Evolutionary conservation across 345 rosid genomes (phyloP).

Genomic region (Limnanthes douglasii): DNA sequence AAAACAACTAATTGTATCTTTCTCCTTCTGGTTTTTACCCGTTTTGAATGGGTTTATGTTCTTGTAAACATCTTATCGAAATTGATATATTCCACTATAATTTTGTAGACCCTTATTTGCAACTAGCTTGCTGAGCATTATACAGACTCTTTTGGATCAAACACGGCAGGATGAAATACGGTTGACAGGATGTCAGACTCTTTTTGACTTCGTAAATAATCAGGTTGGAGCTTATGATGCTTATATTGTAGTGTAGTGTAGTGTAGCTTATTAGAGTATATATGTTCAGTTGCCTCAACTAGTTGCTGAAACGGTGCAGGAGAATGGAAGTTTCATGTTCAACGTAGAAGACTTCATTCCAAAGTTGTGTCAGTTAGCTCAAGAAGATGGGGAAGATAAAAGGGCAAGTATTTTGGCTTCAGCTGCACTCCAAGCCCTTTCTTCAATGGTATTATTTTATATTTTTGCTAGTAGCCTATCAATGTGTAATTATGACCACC

Average conservation of each 20-base stretch:
- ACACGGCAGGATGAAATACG: constrained; percentile 61
- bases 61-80: too few species aligned
- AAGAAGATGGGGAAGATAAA: constrained; percentile 67
- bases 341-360: constrained; percentile 86
- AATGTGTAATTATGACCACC: too few species aligned
- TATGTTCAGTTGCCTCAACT: too few species aligned
- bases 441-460: constrained; percentile 98
- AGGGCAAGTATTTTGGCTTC: constrained; percentile 41
- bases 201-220: constrained; percentile 79
- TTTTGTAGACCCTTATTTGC: constrained; percentile 68
- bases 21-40: too few species aligned
- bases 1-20: too few species aligned
- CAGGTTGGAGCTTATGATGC: constrained; percentile 42
- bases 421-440: constrained; percentile 78
- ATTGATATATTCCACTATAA: too few species aligned
- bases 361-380: constrained; percentile 70
- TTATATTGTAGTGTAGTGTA: too few species aligned
- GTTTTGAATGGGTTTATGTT: too few species aligned
- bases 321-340: constrained; percentile 70
- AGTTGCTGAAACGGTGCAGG: constrained; percentile 66
- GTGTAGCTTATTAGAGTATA: too few species aligned
- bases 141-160: constrained; percentile 73
- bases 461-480: too few species aligned
- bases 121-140: constrained; percentile 66
- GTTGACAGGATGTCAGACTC: constrained; percentile 72